These are phyloP conservation scores for Starmerella bombi DNA, from an alignment of 805 yeast species.

Conservation along the genomic window DNA sequence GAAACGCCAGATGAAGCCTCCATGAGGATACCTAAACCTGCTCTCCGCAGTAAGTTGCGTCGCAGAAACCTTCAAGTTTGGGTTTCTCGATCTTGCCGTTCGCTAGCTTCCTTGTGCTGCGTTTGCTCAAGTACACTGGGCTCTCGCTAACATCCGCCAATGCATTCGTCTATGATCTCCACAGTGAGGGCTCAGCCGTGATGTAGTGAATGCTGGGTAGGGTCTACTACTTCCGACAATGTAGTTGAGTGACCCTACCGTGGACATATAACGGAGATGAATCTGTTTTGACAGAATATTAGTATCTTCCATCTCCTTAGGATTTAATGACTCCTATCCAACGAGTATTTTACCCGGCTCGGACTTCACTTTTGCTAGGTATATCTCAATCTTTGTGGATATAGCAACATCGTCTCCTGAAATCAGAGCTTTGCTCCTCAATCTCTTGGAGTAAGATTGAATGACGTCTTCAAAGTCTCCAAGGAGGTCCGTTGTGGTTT, in stretches of 20 bases:
- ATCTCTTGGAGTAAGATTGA: neutral
- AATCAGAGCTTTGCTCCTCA: neutral
- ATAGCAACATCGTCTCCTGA: neutral
- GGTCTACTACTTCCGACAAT: constrained; percentile 1
- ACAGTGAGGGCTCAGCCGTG: neutral
- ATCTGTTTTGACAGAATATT: neutral
- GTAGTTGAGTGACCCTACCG: neutral
- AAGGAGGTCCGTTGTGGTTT: neutral
- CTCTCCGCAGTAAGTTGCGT: no score
- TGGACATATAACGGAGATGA: neutral
- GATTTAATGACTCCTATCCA: no score
- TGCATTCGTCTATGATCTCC: neutral
- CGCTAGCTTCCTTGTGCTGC: no score
- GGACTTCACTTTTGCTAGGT: neutral
- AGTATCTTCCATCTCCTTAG: no score
- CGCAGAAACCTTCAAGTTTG: no score
- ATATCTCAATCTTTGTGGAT: neutral
- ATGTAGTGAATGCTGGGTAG: neutral
- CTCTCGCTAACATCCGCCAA: no score
- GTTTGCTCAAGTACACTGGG: no score
- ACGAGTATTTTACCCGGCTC: no score
- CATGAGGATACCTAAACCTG: no score
- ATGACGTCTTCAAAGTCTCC: neutral
- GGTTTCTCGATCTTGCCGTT: no score
- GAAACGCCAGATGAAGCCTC: no score